A percentile compares a stretch with the other conserved stretches of the same genome.
Evolutionary conservation across 345 rosid genomes (phyloP).

Genomic region (Hypericum perforatum): DNA sequence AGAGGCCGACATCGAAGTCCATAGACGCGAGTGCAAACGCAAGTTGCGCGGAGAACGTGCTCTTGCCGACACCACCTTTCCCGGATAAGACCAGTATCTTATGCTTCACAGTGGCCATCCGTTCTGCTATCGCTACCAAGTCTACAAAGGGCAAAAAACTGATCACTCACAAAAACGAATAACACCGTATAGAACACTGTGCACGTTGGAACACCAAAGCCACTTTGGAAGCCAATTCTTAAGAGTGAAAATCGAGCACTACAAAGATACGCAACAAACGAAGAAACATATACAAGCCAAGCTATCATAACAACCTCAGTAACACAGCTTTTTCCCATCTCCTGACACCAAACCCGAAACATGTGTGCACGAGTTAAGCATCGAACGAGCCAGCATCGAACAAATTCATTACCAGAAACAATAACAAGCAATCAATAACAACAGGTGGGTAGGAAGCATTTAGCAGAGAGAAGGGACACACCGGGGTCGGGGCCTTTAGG

Average conservation of each 20-base stretch:
- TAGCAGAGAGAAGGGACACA: conserved; percentile 10
- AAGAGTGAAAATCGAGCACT: too few relatives aligned
- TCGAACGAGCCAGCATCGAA: not conserved
- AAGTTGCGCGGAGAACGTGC: conserved; percentile 91
- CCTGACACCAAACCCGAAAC: too few relatives aligned
- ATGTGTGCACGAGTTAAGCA: too few relatives aligned
- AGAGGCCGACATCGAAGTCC: conserved; percentile 88
- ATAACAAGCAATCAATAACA: not conserved
- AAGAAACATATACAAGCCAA: too few relatives aligned
- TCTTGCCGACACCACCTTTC: conserved; percentile 96
- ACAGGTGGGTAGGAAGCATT: not conserved
- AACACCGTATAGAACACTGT: too few relatives aligned
- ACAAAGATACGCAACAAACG: too few relatives aligned
- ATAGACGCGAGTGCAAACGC: conserved; percentile 73
- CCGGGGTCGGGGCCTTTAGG: conserved; percentile 99
- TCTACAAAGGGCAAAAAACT: conserved; percentile 36
- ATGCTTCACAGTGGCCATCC: conserved; percentile 93
- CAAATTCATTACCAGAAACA: not conserved
- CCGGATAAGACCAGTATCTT: conserved; percentile 85
- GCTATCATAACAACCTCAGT: too few relatives aligned
- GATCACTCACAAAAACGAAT: not conserved
- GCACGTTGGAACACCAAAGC: too few relatives aligned
- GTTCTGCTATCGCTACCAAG: conserved; percentile 79
- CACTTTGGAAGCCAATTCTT: too few relatives aligned
- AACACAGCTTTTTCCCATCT: too few relatives aligned